phyloP scores from a whole-genome alignment of 1,284 basidiomycete genomes.

The Moesziomyces parantarcticus region DNA sequence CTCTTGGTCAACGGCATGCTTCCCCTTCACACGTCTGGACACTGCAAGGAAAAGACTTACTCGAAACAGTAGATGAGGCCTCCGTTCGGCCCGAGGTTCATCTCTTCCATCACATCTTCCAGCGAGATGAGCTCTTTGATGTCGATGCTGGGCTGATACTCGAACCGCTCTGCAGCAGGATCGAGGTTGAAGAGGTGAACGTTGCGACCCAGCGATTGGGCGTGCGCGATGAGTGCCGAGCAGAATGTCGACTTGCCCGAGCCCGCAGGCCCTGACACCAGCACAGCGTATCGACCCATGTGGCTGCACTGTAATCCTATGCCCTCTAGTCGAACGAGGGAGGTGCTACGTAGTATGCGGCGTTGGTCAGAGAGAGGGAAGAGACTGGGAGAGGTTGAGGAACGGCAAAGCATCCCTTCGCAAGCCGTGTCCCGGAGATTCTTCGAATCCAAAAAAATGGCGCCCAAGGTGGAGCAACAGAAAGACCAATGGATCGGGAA shows the following conservation, averaged over 20 bases:
- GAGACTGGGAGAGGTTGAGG: background rate
- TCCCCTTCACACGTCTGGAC: background rate
- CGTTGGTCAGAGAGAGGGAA: background rate
- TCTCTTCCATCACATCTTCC: constrained; percentile 95
- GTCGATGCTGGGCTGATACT: constrained; percentile 92
- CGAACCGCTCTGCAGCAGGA: constrained; percentile 93
- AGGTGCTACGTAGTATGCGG: background rate
- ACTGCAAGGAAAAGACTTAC: constrained; percentile 73
- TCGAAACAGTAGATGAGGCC: constrained; percentile 99
- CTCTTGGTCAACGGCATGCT: background rate
- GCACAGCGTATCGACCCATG: constrained; percentile 60
- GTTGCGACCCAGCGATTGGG: constrained; percentile 82
- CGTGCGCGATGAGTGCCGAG: constrained; percentile 87
- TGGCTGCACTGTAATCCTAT: background rate
- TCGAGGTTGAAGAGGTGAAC: constrained; percentile 97
- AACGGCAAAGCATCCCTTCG: background rate
- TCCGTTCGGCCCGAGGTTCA: constrained; percentile 95
- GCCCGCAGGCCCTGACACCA: constrained; percentile 83
- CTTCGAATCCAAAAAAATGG: background rate
- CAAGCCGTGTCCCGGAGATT: background rate
- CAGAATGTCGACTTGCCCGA: constrained; percentile 98
- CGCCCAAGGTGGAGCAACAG: constrained; percentile 8
- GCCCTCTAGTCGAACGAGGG: too few species aligned
- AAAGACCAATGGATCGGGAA: background rate
- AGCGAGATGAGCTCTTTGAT: constrained; percentile 92